These are phyloP conservation scores for Cryomyces antarcticus DNA, from an alignment of 495 filamentous ascomycete genomes.

Conservation along the genomic window DNA sequence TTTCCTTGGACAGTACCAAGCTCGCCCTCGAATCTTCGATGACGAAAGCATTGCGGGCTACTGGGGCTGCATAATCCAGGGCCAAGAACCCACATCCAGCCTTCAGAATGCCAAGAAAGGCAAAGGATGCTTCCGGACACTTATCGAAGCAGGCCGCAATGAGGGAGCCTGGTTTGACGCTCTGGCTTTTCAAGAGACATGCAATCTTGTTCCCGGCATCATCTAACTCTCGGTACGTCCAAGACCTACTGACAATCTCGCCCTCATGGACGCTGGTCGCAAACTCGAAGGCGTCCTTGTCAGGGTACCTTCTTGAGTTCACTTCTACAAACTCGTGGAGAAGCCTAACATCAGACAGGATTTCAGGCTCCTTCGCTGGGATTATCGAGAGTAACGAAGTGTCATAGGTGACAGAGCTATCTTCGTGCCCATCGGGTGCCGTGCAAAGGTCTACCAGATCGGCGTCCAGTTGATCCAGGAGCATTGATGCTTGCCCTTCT, in stretches of 20 bases:
- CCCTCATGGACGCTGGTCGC: constrained; percentile 21
- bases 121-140: constrained; percentile 55
- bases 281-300: constrained; percentile 39
- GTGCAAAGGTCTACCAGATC: constrained; percentile 26
- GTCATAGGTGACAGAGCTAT: constrained; percentile 5
- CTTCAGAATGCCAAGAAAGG: constrained; percentile 64
- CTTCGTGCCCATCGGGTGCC: constrained; percentile 12
- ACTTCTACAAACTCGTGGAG: constrained; percentile 45
- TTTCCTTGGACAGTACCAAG: constrained; percentile 27
- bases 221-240: constrained; percentile 44
- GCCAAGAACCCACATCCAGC: constrained; percentile 69
- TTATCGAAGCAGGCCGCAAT: constrained; percentile 66
- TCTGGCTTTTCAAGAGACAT: constrained; percentile 23
- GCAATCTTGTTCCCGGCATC: constrained; percentile 39
- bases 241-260: constrained; percentile 20
- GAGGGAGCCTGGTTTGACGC: constrained; percentile 28
- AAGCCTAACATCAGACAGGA: constrained; percentile 24
- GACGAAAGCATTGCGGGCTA: constrained; percentile 42
- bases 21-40: constrained; percentile 36
- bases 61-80: constrained; percentile 42
- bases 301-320: constrained; percentile 19
- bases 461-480: constrained; percentile 42
- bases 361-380: constrained; percentile 25
- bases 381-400: constrained; percentile 30
- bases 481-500: constrained; percentile 33